These are phyloP conservation scores for Citrullus amarus DNA, from an alignment of 306 rosid genomes.

Conservation along the genomic window DNA sequence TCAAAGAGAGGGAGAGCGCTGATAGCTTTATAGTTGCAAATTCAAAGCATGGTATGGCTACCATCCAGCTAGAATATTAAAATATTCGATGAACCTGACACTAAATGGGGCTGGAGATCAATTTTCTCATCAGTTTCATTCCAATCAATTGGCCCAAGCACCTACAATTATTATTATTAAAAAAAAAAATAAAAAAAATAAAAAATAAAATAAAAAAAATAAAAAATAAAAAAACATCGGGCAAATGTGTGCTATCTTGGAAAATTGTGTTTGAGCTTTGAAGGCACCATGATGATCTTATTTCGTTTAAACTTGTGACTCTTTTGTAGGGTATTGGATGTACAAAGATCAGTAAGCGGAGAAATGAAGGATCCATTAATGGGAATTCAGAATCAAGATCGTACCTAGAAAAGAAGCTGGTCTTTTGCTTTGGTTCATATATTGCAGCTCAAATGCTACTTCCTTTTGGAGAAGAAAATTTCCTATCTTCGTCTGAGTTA, in stretches of 20 bases:
- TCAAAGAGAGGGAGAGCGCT: not conserved
- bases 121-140: not conserved
- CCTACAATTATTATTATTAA: not conserved
- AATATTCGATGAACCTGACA: not conserved
- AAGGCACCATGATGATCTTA: not conserved
- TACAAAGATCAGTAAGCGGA: conserved; percentile 72
- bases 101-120: not conserved
- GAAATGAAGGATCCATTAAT: conserved; percentile 49
- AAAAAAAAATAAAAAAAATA: not conserved
- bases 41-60: not conserved
- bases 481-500: conserved; percentile 68
- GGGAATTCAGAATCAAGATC: conserved; percentile 86
- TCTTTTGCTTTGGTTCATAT: conserved; percentile 91
- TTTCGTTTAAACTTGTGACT: conserved; percentile 10
- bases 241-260: not conserved
- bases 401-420: conserved; percentile 88
- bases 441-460: conserved; percentile 83
- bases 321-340: conserved; percentile 84
- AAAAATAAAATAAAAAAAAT: not conserved
- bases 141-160: not conserved
- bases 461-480: conserved; percentile 94
- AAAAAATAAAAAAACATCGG: not conserved
- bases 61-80: not conserved
- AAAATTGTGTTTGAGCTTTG: not conserved
- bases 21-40: not conserved